phyloP scores from a whole-genome alignment of 2,329 filamentous ascomycete species.

The Talaromyces islandicus region DNA sequence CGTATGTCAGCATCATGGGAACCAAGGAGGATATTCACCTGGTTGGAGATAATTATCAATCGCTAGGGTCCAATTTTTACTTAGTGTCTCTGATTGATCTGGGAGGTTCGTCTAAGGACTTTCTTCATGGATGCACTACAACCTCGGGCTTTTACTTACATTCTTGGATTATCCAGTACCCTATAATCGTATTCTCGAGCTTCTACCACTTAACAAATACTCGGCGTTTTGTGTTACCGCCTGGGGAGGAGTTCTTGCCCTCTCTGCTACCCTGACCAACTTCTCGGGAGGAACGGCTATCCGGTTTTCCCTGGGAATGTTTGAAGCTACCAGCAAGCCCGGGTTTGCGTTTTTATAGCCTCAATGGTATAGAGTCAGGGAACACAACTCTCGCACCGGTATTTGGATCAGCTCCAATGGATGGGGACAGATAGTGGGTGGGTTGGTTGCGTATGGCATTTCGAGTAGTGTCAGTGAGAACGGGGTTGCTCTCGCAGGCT shows the following conservation, averaged over 20 bases:
- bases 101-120: background rate
- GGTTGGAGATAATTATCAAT: background rate
- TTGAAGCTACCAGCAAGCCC: slow-evolving; percentile 4
- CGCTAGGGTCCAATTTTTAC: background rate
- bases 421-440: background rate
- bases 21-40: background rate
- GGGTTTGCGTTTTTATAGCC: background rate
- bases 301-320: slow-evolving; percentile 4
- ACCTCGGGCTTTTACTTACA: background rate
- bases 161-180: background rate
- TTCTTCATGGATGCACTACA: background rate
- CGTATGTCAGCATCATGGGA: background rate
- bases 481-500: slow-evolving; percentile 22
- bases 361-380: background rate
- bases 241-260: slow-evolving; percentile 1
- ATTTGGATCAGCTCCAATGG: slow-evolving; percentile 3
- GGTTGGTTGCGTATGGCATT: background rate
- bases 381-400: background rate
- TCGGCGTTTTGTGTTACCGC: background rate
- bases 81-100: background rate
- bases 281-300: background rate
- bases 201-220: background rate
- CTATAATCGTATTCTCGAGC: background rate
- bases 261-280: slow-evolving; percentile 1
- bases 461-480: background rate